Evolutionary conservation across 768 basidiomycete genomes (phyloP).

Genomic region (Coprinopsis marcescibilis): DNA sequence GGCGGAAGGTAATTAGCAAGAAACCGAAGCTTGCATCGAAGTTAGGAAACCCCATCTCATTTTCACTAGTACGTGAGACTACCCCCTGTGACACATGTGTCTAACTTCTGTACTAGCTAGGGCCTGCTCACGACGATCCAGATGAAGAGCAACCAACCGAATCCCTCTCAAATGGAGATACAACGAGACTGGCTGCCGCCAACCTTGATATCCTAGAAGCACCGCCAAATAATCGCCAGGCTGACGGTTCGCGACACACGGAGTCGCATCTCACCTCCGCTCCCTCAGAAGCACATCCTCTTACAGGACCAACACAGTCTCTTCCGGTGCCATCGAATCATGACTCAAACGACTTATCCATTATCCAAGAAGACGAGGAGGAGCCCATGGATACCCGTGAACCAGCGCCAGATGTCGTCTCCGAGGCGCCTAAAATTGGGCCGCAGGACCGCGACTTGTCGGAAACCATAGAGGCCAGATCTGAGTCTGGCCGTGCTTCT

Average conservation of each 20-base stretch:
- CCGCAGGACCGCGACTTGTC: not conserved
- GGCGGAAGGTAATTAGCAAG: constrained; percentile 53
- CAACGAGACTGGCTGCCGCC: too few relatives aligned
- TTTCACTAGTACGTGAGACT: constrained; percentile 37
- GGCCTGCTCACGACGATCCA: too few relatives aligned
- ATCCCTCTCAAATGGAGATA: too few relatives aligned
- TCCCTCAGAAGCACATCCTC: not conserved
- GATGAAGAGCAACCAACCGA: too few relatives aligned
- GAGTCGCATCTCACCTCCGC: not conserved
- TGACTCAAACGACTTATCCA: constrained; percentile 47
- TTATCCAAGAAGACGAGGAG: constrained; percentile 71
- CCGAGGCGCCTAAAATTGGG: too few relatives aligned
- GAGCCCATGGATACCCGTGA: constrained; percentile 24
- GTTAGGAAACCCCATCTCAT: constrained; percentile 31
- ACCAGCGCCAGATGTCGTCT: not conserved
- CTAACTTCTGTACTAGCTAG: too few relatives aligned
- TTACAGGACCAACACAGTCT: too few relatives aligned
- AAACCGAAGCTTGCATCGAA: constrained; percentile 47
- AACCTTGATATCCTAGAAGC: too few relatives aligned
- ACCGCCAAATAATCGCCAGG: too few relatives aligned
- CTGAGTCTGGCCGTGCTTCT: not conserved
- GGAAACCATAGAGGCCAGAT: not conserved
- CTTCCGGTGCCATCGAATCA: constrained; percentile 10
- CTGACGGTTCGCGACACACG: too few relatives aligned
- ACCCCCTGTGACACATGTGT: not conserved